Base-by-base conservation (phyloP, 2,329 filamentous ascomycete species). In the Fusarium cicatricum region DNA sequence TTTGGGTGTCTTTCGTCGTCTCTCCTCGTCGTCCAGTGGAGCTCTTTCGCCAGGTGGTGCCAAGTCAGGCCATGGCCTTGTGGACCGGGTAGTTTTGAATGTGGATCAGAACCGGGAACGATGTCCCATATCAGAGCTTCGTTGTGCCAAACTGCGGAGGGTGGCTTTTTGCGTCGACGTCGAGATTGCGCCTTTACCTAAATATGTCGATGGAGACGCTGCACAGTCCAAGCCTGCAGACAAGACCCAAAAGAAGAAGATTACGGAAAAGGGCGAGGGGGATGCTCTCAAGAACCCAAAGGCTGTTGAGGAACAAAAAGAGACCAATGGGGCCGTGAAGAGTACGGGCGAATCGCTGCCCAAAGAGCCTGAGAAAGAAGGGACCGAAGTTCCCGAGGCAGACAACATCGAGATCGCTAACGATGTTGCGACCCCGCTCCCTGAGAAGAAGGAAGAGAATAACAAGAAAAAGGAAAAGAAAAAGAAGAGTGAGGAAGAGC, bases 161-260 rank as follows among this genome's bases (percentile, higher is more conserved):
- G 95, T 99, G 1, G 90, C 94, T 0, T 99, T 99, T 70, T 97
- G 91, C 66, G 95, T 99, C 3, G 95, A 99, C 70, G 93, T 99
- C 5, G 95, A 99, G 74, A 96, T 99, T 70, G 94, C 94, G 3
- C 91, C 92, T 1, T 87, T 91, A 70, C 91, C 93, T 19, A 88
- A 86, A 65, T 95, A 96, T 65, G 76, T 80, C 12, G 90, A 95
- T 3, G 80, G 80, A 14, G 82, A 83, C 7, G 74, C 82, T 10
- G 72, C 49, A 26, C 45, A 36, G 41, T 62, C 53, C 5, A 78
- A 76, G 49, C 69, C 74, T n/a, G 76, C 77, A 37, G 83, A 84
- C 52, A 76, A 75, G 52, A 72, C 75, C 2, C 79, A 85, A 17
- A 90, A 88, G 70, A 85, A 84, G 53, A 89, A 84, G 67, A 76